These are phyloP conservation scores for Iris macrosiphon DNA, from an alignment of 106 monocot species.

Conservation along the genomic window DNA sequence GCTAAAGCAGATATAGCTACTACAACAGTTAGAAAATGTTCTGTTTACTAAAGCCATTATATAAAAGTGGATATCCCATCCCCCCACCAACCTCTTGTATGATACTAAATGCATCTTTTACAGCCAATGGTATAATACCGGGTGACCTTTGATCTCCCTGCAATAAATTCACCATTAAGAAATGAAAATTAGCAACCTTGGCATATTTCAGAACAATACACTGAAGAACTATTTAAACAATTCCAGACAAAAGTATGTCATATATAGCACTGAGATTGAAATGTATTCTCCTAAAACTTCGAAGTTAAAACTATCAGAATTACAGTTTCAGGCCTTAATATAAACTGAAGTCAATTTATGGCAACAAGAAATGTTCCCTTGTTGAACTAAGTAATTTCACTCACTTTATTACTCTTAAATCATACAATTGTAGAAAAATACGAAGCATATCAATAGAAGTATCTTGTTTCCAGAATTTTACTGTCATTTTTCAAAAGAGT, in stretches of 20 bases:
- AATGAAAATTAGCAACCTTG: conserved; percentile 4
- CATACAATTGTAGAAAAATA: too few relatives aligned
- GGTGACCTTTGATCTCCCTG: conserved; percentile 99
- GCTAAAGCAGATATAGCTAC: not conserved
- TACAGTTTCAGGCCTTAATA: not conserved
- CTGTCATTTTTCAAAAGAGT: too few relatives aligned
- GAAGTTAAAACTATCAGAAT: not conserved
- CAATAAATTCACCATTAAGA: conserved; percentile 1
- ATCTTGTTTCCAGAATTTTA: too few relatives aligned
- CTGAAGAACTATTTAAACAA: not conserved
- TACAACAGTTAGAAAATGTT: not conserved
- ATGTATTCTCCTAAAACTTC: too few relatives aligned
- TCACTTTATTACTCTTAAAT: too few relatives aligned
- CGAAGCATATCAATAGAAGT: too few relatives aligned
- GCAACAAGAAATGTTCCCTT: not conserved
- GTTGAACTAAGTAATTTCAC: not conserved
- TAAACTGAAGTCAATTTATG: not conserved
- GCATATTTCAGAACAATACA: not conserved
- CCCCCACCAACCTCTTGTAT: conserved; percentile 86
- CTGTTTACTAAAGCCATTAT: not conserved
- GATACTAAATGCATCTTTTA: conserved; percentile 95
- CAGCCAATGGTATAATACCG: conserved; percentile 95
- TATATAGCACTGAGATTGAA: too few relatives aligned
- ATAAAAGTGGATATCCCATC: not conserved
- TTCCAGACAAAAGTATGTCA: too few relatives aligned